A percentile compares a stretch with the other conserved stretches of the same genome.
Evolutionary conservation across 1,284 basidiomycete species (phyloP).

Genomic region (Puccinia hordei): DNA sequence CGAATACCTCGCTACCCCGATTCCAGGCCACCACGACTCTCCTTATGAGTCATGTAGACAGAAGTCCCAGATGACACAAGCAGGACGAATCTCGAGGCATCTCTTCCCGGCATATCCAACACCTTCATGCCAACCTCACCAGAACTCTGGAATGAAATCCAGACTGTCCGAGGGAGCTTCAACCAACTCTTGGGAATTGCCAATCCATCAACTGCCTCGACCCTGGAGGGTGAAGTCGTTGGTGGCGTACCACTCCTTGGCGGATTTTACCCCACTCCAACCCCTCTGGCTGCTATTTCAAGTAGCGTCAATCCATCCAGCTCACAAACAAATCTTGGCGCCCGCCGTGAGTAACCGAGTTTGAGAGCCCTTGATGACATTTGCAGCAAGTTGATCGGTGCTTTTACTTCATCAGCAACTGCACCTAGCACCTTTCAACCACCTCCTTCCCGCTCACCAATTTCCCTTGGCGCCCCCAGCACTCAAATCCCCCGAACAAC

Average conservation of each 20-base stretch:
- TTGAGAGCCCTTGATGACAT: not conserved
- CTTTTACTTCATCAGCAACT: conserved; percentile 13
- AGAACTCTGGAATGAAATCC: not conserved
- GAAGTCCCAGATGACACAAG: not conserved
- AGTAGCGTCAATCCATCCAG: conserved; percentile 1
- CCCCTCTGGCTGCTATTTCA: not conserved
- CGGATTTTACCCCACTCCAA: conserved; percentile 33
- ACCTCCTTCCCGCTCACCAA: conserved; percentile 6
- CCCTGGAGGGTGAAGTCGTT: conserved; percentile 12
- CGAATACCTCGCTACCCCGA: not conserved
- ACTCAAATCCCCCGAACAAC: conserved; percentile 35
- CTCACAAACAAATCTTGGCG: conserved; percentile 16
- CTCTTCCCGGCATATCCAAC: not conserved
- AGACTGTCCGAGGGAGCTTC: conserved; percentile 20
- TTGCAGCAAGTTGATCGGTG: not conserved
- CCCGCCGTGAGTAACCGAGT: conserved; percentile 13
- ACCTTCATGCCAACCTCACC: not conserved
- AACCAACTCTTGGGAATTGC: conserved; percentile 35
- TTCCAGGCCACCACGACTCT: not conserved
- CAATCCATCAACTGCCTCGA: conserved; percentile 26
- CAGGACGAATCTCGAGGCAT: not conserved
- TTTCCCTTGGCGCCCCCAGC: not conserved
- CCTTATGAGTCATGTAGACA: conserved; percentile 11
- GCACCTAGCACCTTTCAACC: not conserved
- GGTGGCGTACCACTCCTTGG: conserved; percentile 28